Base-by-base conservation (phyloP, 176 grass and related monocot species). In the Avena atlantica region DNA sequence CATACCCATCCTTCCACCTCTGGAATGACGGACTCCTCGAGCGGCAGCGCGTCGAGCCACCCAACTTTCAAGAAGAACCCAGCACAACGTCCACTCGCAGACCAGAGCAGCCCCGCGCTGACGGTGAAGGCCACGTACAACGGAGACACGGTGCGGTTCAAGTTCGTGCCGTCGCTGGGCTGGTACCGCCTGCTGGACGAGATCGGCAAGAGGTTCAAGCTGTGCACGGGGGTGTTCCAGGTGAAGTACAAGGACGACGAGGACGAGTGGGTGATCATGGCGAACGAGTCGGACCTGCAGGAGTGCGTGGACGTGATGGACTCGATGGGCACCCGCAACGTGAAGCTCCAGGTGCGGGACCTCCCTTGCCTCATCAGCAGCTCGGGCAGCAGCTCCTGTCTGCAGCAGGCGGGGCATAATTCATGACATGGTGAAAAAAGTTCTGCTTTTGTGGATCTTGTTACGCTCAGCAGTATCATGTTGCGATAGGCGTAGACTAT, bases 211-310 rank as follows among this genome's bases (percentile, higher is more conserved):
- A 93, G 97, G 74, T 94, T 99, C 72, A 99, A 87, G 85, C 89
- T 96, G 44, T 71, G 63, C 25, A 74, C 49, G 0, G 97, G 87
- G 16, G 64, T 87, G 0, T 97, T 94, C 76, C 94, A 94, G 88
- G 83, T 99, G 12, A 99, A 96, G 66, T 99, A 99, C 78, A 94
- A 62, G 74, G 94, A 99, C 0, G 94, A 99, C 0, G 97, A 99
- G 83, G 97, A 99, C 0, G 97, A 99, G 59, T 99, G 90, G 97
- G 97, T 96, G 40, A 99, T 91, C 76, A 80, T 99, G 70, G 91
- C 89, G 0, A 96, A 73, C 25, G 92, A 98, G 60, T 82, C 84
- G 0, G 97, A 98, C 81, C 87, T 98, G 16, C 90, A 85, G 81
- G 97, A 98, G 70, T 98, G 97, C 2, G 70, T 96, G 17, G 92